Evolutionary conservation across 495 filamentous ascomycete species (phyloP).

Genomic region (Thermochaetoides thermophila): DNA sequence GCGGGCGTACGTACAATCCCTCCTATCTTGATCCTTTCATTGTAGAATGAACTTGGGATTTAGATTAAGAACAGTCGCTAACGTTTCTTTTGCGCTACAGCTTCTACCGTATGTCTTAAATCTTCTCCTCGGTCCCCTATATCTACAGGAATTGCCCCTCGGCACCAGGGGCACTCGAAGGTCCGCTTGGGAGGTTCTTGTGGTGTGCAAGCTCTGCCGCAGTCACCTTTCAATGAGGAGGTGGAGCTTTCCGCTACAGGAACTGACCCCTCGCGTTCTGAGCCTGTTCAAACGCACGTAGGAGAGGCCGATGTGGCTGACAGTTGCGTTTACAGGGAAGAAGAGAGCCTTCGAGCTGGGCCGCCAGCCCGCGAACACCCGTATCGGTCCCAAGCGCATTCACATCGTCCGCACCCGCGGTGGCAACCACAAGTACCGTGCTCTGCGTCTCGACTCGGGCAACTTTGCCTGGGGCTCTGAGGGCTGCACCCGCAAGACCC

Average conservation of each 20-base stretch:
- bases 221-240: no score
- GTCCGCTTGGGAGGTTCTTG: constrained; percentile 30
- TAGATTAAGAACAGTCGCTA: constrained; percentile 7
- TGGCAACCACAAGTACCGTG: constrained; percentile 99
- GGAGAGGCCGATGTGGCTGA: constrained; percentile 17
- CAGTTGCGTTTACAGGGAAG: constrained; percentile 38
- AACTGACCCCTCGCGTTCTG: constrained; percentile 40
- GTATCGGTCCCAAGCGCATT: constrained; percentile 97
- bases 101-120: constrained; percentile 22
- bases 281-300: constrained; percentile 35
- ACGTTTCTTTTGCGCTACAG: constrained; percentile 10
- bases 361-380: constrained; percentile 96
- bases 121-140: constrained; percentile 8
- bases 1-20: constrained; percentile 40
- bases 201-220: no score
- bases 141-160: constrained; percentile 6
- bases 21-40: constrained; percentile 1
- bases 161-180: constrained; percentile 29
- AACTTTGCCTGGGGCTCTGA: constrained; percentile 99
- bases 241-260: constrained; percentile 1
- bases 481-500: constrained; percentile 92
- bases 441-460: constrained; percentile 93
- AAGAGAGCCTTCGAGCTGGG: constrained; percentile 98
- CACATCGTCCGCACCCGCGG: constrained; percentile 97
- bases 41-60: no score